These are phyloP conservation scores for Saussurea involucrata DNA, from an alignment of 129 eudicot genomes.

Conservation along the genomic window DNA sequence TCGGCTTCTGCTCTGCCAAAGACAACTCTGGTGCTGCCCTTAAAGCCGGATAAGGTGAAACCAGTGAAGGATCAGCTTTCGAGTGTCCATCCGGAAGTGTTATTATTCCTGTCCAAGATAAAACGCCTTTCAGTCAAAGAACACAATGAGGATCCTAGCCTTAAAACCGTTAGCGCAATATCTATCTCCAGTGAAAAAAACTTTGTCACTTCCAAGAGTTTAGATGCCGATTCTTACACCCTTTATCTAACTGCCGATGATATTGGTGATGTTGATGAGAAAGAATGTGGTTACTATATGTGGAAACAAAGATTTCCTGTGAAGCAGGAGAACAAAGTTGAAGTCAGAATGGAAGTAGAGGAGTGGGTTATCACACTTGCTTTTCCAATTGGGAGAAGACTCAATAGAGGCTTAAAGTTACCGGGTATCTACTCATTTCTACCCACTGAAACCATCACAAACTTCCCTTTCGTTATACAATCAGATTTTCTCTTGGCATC, in stretches of 20 bases:
- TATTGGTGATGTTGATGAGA: neutral
- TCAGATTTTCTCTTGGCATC: slow-evolving; percentile 54
- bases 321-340: slow-evolving; percentile 33
- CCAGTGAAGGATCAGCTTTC: slow-evolving; percentile 57
- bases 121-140: slow-evolving; percentile 46
- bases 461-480: slow-evolving; percentile 51
- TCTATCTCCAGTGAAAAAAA: slow-evolving; percentile 59
- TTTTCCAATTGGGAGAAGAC: slow-evolving; percentile 46
- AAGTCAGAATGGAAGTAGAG: slow-evolving; percentile 48
- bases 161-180: slow-evolving; percentile 32
- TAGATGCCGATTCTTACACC: slow-evolving; percentile 51
- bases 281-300: slow-evolving; percentile 53
- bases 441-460: slow-evolving; percentile 50
- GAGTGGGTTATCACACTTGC: slow-evolving; percentile 56
- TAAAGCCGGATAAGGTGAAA: slow-evolving; percentile 51
- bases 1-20: slow-evolving; percentile 34
- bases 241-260: slow-evolving; percentile 48
- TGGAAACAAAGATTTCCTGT: slow-evolving; percentile 62
- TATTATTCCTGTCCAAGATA: slow-evolving; percentile 54
- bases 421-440: slow-evolving; percentile 53
- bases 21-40: slow-evolving; percentile 52
- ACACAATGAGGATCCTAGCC: slow-evolving; percentile 32
- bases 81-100: slow-evolving; percentile 50
- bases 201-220: slow-evolving; percentile 36
- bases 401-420: slow-evolving; percentile 32